phyloP scores from a whole-genome alignment of 2,329 filamentous ascomycete species.

The Chlorencoelia australis region DNA sequence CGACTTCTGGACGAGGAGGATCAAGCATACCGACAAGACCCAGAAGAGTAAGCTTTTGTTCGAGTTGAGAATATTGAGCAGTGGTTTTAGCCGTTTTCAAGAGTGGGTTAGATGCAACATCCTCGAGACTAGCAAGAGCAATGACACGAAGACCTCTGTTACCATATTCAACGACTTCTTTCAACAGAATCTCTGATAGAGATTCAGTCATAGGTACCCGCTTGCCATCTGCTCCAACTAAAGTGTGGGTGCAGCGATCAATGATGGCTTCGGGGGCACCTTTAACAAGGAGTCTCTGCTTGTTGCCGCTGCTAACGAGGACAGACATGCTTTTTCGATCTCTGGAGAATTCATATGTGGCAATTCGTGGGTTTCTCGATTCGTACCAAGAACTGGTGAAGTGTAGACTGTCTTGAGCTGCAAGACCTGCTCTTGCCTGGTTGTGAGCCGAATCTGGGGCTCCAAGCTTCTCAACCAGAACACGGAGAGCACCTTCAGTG shows the following conservation, averaged over 20 bases:
- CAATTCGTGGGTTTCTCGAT: conserved; percentile 59
- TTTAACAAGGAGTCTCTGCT: conserved; percentile 84
- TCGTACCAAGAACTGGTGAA: conserved; percentile 80
- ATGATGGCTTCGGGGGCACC: conserved; percentile 91
- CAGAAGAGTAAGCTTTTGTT: conserved; percentile 89
- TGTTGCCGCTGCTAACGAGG: conserved; percentile 58
- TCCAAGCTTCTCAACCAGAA: conserved; percentile 88
- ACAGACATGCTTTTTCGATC: conserved; percentile 99
- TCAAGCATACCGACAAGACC: conserved; percentile 95
- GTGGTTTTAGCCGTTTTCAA: conserved; percentile 69
- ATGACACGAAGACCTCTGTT: conserved; percentile 91
- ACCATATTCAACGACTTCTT: conserved; percentile 81
- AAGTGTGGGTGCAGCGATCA: conserved; percentile 75
- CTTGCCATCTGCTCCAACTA: conserved; percentile 71
- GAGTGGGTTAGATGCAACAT: conserved; percentile 61
- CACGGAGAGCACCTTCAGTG: conserved; percentile 86
- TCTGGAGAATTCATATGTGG: conserved; percentile 93
- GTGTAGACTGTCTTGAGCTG: conserved; percentile 57
- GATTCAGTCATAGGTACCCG: conserved; percentile 62
- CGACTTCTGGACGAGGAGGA: conserved; percentile 86
- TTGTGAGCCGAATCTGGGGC: conserved; percentile 47
- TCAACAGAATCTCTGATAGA: conserved; percentile 58
- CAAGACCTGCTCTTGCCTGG: conserved; percentile 35
- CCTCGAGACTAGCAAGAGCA: conserved; percentile 75
- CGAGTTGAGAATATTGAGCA: conserved; percentile 72